Evolutionary conservation across 1,139 yeast species (phyloP).

Genomic region (Geotrichum europaeum): DNA sequence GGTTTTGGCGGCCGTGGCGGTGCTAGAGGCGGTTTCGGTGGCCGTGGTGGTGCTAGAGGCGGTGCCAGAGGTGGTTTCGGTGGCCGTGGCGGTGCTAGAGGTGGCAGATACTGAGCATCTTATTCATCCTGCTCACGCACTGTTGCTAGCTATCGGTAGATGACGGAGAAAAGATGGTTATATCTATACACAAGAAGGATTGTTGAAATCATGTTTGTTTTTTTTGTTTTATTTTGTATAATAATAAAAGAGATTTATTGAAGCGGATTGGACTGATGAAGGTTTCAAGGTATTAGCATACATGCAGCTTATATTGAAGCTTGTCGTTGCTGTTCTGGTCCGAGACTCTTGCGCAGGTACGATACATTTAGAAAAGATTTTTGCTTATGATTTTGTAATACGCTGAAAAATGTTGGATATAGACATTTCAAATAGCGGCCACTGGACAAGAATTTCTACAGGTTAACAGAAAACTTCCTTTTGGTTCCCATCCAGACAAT

Average conservation of each 20-base stretch:
- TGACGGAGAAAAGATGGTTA: background rate
- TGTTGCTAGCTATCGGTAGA: background rate
- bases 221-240: background rate
- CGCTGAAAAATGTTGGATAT: no score
- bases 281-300: background rate
- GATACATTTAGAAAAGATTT: no score
- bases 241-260: background rate
- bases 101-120: conserved; percentile 10
- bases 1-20: conserved; percentile 22
- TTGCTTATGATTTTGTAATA: no score
- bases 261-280: background rate
- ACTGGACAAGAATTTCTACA: no score
- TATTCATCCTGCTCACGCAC: background rate
- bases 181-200: background rate
- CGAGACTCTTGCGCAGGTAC: no score
- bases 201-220: background rate
- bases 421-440: no score
- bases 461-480: no score
- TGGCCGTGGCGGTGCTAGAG: conserved; percentile 12
- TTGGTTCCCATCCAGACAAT: no score
- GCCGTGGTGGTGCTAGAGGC: conserved; percentile 22
- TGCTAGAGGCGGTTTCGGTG: conserved; percentile 22
- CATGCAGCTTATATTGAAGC: background rate
- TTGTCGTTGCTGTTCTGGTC: no score
- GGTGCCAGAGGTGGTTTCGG: conserved; percentile 11